phyloP scores from a whole-genome alignment of 768 basidiomycete species.

The Kockovaella imperatae region DNA sequence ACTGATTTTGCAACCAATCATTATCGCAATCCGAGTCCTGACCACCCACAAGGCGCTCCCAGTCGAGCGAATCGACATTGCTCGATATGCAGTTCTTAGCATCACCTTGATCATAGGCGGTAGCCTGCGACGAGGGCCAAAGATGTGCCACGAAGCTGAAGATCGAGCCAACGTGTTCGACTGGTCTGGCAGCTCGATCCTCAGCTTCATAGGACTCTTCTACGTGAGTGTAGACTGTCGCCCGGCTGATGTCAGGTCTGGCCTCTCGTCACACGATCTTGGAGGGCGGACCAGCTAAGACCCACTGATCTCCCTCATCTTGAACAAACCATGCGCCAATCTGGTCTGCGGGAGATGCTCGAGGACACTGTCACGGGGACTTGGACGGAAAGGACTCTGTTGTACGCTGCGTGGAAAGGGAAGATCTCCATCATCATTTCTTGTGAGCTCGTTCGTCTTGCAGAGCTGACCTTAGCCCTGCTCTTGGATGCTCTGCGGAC shows the following conservation, averaged over 20 bases:
- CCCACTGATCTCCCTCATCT: conserved; percentile 25
- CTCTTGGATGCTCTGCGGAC: conserved; percentile 13
- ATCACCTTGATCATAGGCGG: conserved; percentile 14
- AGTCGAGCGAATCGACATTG: not conserved
- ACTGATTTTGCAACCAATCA: no score
- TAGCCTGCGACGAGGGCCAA: conserved; percentile 28
- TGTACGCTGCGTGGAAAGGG: conserved; percentile 17
- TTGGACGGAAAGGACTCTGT: conserved; percentile 16
- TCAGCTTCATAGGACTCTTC: conserved; percentile 21
- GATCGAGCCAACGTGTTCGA: conserved; percentile 20
- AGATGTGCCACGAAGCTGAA: conserved; percentile 7
- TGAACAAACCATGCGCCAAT: conserved; percentile 17
- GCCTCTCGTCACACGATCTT: conserved; percentile 12
- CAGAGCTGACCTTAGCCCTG: conserved; percentile 9
- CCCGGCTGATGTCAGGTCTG: no score
- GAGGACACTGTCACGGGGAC: no score
- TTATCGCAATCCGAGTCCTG: no score
- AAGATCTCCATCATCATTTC: conserved; percentile 9
- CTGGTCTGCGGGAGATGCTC: no score
- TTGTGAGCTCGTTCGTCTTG: conserved; percentile 12
- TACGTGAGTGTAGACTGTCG: conserved; percentile 29
- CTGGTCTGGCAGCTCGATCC: conserved; percentile 19
- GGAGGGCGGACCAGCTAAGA: conserved; percentile 14
- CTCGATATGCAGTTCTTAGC: conserved; percentile 1
- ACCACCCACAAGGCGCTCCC: conserved; percentile 6